These are phyloP conservation scores for Pharus latifolius DNA, from an alignment of 176 grass and related monocot species.

Conservation along the genomic window DNA sequence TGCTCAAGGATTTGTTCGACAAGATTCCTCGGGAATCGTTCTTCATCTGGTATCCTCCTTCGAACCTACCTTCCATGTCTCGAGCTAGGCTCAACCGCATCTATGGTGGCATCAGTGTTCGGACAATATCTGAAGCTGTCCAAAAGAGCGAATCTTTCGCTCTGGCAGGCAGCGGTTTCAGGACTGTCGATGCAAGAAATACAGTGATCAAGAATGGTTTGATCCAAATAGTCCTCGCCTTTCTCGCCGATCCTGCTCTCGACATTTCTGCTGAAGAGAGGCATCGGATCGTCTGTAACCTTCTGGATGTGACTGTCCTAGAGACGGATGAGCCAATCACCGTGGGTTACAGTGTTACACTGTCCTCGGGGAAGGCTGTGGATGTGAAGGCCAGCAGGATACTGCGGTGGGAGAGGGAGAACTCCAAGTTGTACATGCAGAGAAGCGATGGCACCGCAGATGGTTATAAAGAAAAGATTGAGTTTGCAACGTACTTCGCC, in stretches of 20 bases:
- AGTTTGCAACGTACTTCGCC: conserved; percentile 40
- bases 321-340: conserved; percentile 29
- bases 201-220: conserved; percentile 27
- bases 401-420: conserved; percentile 55
- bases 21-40: conserved; percentile 14
- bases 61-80: not conserved
- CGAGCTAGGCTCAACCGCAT: conserved; percentile 27
- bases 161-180: not conserved
- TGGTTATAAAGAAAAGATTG: conserved; percentile 22
- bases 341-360: conserved; percentile 26
- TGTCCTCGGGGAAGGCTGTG: conserved; percentile 20
- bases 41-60: conserved; percentile 55
- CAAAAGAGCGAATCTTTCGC: conserved; percentile 22
- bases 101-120: conserved; percentile 37
- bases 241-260: conserved; percentile 23
- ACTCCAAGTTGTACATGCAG: conserved; percentile 24
- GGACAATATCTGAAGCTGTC: conserved; percentile 40
- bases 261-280: conserved; percentile 24
- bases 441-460: not conserved
- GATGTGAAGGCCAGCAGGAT: conserved; percentile 19
- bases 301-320: conserved; percentile 33
- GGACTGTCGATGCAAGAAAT: not conserved
- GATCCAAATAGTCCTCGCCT: conserved; percentile 30
- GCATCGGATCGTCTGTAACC: conserved; percentile 21
- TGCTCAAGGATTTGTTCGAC: conserved; percentile 45